These are phyloP conservation scores for Acanthamoeba polyphaga DNA, from an alignment of 208 protist genomes.

Conservation along the genomic window DNA sequence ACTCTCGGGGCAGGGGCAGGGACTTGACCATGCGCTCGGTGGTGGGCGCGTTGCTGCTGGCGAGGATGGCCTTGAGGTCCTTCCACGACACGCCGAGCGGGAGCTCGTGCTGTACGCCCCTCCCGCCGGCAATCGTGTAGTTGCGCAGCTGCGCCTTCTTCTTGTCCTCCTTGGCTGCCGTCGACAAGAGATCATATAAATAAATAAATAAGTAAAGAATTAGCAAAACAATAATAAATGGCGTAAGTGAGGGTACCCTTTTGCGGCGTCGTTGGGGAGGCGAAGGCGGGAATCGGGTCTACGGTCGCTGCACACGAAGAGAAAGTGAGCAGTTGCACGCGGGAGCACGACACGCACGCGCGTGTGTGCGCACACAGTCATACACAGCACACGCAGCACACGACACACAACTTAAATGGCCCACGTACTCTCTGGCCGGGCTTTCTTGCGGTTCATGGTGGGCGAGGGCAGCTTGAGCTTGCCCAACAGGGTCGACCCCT, in stretches of 20 bases:
- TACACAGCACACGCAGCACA: too few species aligned
- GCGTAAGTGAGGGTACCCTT: background rate
- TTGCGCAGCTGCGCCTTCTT: constrained; percentile 53
- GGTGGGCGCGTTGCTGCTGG: constrained; percentile 14
- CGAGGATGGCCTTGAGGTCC: constrained; percentile 41
- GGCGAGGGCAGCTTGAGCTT: constrained; percentile 34
- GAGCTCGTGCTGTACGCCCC: constrained; percentile 48
- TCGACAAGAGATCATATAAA: background rate
- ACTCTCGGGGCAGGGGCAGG: constrained; percentile 25
- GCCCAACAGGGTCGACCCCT: constrained; percentile 4
- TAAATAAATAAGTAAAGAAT: background rate
- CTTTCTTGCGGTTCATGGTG: constrained; percentile 17
- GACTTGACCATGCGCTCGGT: constrained; percentile 57
- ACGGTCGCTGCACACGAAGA: background rate
- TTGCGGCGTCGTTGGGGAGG: background rate
- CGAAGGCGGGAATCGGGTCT: background rate
- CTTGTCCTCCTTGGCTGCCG: constrained; percentile 12
- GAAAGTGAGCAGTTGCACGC: background rate
- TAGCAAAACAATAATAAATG: too few species aligned
- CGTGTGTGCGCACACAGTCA: too few species aligned
- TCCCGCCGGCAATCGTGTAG: constrained; percentile 43
- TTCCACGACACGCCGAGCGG: constrained; percentile 48
- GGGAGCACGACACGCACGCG: background rate
- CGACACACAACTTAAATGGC: background rate
- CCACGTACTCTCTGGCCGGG: background rate